Base-by-base conservation (phyloP, 495 filamentous ascomycete species). In the Sporormia fimetaria region DNA sequence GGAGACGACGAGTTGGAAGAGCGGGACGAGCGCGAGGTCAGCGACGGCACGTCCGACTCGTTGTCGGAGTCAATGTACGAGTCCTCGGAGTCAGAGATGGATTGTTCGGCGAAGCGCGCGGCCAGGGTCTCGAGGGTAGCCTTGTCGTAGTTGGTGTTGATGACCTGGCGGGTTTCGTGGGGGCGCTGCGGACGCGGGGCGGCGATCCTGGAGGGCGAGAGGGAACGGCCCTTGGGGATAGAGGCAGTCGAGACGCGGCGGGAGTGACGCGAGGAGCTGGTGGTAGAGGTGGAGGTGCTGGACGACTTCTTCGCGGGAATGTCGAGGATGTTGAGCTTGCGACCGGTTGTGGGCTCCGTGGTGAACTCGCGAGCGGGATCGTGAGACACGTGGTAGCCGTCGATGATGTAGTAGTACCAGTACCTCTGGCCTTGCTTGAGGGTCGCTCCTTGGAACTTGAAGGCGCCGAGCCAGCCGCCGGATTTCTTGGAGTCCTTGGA, bases 391-490 rank as follows among this genome's bases (percentile, higher is more conserved):
- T 95, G 87, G 76, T 95, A 95, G 44, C 90, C 90, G 59, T 98
- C 90, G 67, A 96, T 92, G 81, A 98, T 94, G 71, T 94, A 98
- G 74, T 98, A 98, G 76, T 96, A 98, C 90, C 92, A 98, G 78
- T 95, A 96, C 53, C 90, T 78, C 57, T 79, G 73, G 43, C 87
- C 84, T 40, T 82, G 69, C 68, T 87, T 75, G 38, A 94, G 72
- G 43, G 83, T 81, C 31, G 75, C 65, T 59, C 78, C 79, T 67
- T 88, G 85, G 69, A 98, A 94, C 65, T 83, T 77, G 73, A 98
- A 94, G 58, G 85, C 92, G 59, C 90, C 92, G 55, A 84, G 80
- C 83, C 92, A 95, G 40, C 78, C 75, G 56, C 82, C 87, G 47
- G 73, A 70, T 73, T 85, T 92, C 65, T 70, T 76, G 42, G 79